Base-by-base conservation (phyloP, 768 basidiomycete genomes). In the Amanita rubescens region DNA sequence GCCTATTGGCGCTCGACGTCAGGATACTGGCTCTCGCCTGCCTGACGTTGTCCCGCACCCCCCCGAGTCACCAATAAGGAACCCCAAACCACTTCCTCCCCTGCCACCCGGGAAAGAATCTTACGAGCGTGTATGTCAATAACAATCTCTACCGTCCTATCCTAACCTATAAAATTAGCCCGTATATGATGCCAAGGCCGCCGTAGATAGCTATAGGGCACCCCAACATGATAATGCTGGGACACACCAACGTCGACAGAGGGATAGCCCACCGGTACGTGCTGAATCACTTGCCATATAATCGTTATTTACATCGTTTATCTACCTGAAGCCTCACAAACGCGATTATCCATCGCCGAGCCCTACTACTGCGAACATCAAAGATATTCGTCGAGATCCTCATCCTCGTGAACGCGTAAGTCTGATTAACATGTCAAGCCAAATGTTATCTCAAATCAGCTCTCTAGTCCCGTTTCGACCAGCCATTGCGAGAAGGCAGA, bases 1-100 rank as follows among this genome's bases (percentile, higher is more conserved):
- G n/a, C 73, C 72, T 0, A 70, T 74, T 17, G 69, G 69, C 12
- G 62, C 45, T 46, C 64, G 64, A 25, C 65, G 66, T 37, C 37
- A 19, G 49, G 57, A 51, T 49, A 48, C 53, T 14, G 47, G 55
- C 25, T 44, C 60, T 27, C 57, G 35, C 25, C 8, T 39, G 11
- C 37, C 49, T 6, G 49, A 50, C 3, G 22, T 44, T 19, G 34
- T 43, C 12, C 51, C 55, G 15, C 51, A 53, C 15, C 17, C 46
- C 20, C 27, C 27, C 34, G n/a, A 46, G 15, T 35, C 27, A 17
- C 52, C 52, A 15, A 11, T 24, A 9, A 19, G 60, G 22, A 55
- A 49, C 32, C 44, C 49, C 45, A 58, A 52, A 56, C 27, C 41
- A 43, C 59, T 52, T 15, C 62, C 58, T 41, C 62, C 63, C 12